Percentiles rank a stretch among this genome's conserved stretches.
phyloP scores from a whole-genome alignment of 1,284 basidiomycete species.

The Papiliotrema flavescens region DNA sequence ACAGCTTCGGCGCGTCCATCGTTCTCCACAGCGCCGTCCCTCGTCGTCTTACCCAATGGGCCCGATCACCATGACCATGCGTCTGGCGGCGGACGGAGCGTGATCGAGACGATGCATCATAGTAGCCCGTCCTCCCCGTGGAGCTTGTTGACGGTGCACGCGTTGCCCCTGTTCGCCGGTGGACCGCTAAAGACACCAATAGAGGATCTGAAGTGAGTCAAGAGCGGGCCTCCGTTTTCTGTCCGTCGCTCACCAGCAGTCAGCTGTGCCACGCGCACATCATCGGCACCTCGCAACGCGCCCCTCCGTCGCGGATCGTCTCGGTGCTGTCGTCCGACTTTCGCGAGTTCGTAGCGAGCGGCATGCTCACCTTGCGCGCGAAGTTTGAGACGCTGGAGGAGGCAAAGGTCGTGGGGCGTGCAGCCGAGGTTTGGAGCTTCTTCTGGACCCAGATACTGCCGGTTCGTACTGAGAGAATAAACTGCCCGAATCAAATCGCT shows the following conservation, averaged over 20 bases:
- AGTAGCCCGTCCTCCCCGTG: constrained; percentile 57
- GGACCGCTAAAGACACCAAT: constrained; percentile 83
- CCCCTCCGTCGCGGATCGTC: constrained; percentile 46
- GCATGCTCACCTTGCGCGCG: constrained; percentile 87
- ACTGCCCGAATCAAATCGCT: background rate
- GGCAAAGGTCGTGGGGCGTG: constrained; percentile 59
- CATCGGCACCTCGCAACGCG: constrained; percentile 36
- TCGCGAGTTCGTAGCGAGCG: constrained; percentile 73
- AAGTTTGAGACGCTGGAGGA: constrained; percentile 70
- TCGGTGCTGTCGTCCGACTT: constrained; percentile 70
- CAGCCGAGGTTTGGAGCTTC: constrained; percentile 88
- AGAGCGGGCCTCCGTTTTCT: constrained; percentile 6
- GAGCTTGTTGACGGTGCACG: constrained; percentile 75
- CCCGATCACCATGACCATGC: constrained; percentile 14
- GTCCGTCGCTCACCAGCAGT: no score
- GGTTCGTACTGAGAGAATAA: constrained; percentile 22
- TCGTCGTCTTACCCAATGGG: constrained; percentile 40
- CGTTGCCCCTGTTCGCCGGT: constrained; percentile 87
- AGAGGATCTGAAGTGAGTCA: constrained; percentile 74
- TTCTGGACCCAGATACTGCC: constrained; percentile 92
- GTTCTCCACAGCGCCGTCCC: constrained; percentile 10
- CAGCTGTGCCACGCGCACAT: constrained; percentile 41
- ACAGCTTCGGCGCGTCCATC: constrained; percentile 8
- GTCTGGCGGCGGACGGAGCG: constrained; percentile 8
- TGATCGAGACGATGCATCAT: constrained; percentile 32